phyloP scores from a whole-genome alignment of 805 yeast genomes.

The Yueomyces sp. region DNA sequence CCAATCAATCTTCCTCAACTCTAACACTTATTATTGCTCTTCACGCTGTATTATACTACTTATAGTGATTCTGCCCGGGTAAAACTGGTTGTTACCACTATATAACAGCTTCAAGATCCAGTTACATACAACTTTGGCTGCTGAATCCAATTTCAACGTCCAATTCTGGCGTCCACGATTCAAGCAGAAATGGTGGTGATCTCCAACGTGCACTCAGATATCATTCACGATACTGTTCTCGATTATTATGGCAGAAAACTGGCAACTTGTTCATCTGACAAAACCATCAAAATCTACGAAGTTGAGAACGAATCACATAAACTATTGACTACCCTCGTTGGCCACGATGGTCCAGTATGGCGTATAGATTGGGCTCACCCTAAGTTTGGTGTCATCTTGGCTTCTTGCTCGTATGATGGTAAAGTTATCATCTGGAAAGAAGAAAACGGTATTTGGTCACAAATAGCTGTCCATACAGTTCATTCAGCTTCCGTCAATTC shows the following conservation, averaged over 20 bases:
- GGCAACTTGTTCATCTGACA: constrained; percentile 89
- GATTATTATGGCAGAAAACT: constrained; percentile 88
- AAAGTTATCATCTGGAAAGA: constrained; percentile 86
- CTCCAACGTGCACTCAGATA: constrained; percentile 47
- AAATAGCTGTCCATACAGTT: constrained; percentile 63
- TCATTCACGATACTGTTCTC: constrained; percentile 86
- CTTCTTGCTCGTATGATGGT: constrained; percentile 88
- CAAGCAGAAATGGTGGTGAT: constrained; percentile 24
- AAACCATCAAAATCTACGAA: constrained; percentile 79
- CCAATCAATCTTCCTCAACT: too few species aligned
- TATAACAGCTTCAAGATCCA: too few species aligned
- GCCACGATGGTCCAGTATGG: constrained; percentile 97
- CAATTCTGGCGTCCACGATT: too few species aligned
- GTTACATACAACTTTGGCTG: too few species aligned
- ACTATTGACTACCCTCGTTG: constrained; percentile 65
- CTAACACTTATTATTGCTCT: too few species aligned
- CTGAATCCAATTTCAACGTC: too few species aligned
- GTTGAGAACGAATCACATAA: constrained; percentile 70
- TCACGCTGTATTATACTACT: too few species aligned
- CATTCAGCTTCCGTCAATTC: constrained; percentile 89
- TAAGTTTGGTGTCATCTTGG: constrained; percentile 81
- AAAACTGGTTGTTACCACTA: too few species aligned
- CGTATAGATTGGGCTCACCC: constrained; percentile 97
- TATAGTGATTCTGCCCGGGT: too few species aligned
- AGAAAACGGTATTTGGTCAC: constrained; percentile 70